These are phyloP conservation scores for Adiantum capillusveneris DNA, from an alignment of 75 land plant species.

Conservation along the genomic window DNA sequence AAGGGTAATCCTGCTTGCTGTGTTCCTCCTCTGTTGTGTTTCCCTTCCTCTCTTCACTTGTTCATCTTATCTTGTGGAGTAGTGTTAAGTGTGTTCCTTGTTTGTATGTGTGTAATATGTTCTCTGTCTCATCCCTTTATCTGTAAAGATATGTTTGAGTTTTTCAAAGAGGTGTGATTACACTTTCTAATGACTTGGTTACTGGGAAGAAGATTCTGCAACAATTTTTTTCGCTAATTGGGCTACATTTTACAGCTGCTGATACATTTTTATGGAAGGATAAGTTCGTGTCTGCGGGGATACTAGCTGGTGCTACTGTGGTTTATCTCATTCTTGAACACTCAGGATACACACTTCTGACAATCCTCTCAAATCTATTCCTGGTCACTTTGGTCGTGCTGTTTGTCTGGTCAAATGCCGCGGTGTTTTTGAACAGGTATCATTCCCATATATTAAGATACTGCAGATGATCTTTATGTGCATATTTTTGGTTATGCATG, in stretches of 20 bases:
- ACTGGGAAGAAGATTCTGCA: no score
- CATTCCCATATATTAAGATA: background rate
- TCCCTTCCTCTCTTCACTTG: no score
- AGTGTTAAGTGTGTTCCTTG: no score
- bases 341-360: slow-evolving; percentile 54
- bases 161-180: no score
- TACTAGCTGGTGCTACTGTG: slow-evolving; percentile 51
- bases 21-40: background rate
- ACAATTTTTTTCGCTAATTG: background rate
- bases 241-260: slow-evolving; percentile 33
- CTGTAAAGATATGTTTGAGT: no score
- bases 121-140: no score
- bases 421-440: slow-evolving; percentile 45
- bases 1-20: background rate
- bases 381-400: slow-evolving; percentile 46
- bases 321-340: slow-evolving; percentile 65
- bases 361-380: slow-evolving; percentile 55
- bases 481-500: no score
- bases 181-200: no score
- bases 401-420: slow-evolving; percentile 58
- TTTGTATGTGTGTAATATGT: no score
- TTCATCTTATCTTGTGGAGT: no score
- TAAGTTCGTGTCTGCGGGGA: slow-evolving; percentile 34
- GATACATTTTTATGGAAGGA: slow-evolving; percentile 66
- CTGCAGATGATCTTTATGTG: no score